Percentiles rank a stretch among this genome's conserved stretches.
Conservation (phyloP, 352 stramenopile species). For the Globisporangium okanoganense region DNA sequence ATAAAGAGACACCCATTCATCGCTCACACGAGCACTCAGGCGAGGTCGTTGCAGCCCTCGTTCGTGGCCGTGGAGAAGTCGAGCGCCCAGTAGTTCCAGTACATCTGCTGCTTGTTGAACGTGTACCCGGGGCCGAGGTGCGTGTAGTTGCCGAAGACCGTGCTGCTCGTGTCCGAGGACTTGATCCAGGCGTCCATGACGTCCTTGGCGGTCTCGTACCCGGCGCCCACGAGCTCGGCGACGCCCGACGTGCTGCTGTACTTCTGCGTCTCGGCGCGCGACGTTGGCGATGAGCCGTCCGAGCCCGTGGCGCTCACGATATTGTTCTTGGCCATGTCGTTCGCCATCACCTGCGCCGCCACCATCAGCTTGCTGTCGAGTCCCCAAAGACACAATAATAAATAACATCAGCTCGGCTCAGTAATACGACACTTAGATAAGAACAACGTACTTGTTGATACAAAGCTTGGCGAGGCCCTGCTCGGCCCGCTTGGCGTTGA, state of each 20-base stretch:
- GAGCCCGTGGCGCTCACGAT: constrained; percentile 22
- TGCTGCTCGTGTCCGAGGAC: constrained; percentile 13
- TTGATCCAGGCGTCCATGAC: constrained; percentile 30
- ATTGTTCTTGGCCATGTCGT: constrained; percentile 27
- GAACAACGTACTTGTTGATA: constrained; percentile 26
- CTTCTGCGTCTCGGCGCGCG: constrained; percentile 19
- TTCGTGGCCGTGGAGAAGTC: constrained; percentile 22
- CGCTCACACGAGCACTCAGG: not conserved
- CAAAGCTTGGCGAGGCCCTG: constrained; percentile 32
- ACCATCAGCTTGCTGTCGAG: constrained; percentile 24
- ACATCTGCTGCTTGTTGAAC: constrained; percentile 25
- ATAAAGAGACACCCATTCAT: not conserved
- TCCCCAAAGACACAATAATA: not conserved
- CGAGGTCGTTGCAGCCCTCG: constrained; percentile 12
- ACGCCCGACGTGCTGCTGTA: constrained; percentile 31
- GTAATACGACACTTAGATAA: not conserved
- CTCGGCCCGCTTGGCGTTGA: constrained; percentile 35
- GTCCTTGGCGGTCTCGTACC: constrained; percentile 22
- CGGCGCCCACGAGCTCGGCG: constrained; percentile 24
- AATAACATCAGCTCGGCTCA: not conserved
- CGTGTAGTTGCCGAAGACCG: constrained; percentile 23
- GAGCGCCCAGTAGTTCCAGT: constrained; percentile 30
- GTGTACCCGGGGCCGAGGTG: constrained; percentile 30
- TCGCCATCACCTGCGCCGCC: constrained; percentile 26
- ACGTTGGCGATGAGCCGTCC: constrained; percentile 22